Conservation (phyloP, 2,329 filamentous ascomycete species). For the Ceratocystis diversiconidia region DNA sequence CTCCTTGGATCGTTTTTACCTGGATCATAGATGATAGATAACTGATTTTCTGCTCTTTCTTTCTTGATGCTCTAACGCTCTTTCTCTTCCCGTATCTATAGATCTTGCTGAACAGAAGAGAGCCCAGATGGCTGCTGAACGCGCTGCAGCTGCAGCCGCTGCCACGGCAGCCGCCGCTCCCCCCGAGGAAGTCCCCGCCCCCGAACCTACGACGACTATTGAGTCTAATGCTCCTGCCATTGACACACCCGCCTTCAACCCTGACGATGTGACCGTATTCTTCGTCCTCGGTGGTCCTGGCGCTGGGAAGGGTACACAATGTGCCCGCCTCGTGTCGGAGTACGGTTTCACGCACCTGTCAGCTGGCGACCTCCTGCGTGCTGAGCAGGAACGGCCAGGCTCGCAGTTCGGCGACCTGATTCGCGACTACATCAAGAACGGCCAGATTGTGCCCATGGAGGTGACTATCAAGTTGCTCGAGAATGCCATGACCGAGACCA, state of each 20-base stretch:
- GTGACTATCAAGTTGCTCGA: conserved; percentile 87
- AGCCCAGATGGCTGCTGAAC: conserved; percentile 13
- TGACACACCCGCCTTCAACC: conserved; percentile 54
- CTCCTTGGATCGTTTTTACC: neutral
- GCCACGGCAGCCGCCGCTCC: neutral
- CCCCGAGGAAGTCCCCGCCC: conserved; percentile 42
- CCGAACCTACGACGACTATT: conserved; percentile 38
- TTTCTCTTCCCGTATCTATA: neutral
- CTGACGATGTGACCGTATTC: conserved; percentile 70
- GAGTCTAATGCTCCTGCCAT: neutral
- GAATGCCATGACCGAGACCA: conserved; percentile 70
- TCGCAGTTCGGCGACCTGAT: conserved; percentile 88
- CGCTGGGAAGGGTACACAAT: conserved; percentile 93
- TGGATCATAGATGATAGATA: neutral
- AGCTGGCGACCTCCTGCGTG: conserved; percentile 82
- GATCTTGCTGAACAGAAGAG: conserved; percentile 14
- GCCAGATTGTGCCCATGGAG: conserved; percentile 96
- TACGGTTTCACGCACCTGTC: conserved; percentile 89
- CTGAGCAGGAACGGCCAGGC: conserved; percentile 76
- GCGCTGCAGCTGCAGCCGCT: conserved; percentile 10
- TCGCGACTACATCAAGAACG: conserved; percentile 83
- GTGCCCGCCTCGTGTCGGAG: conserved; percentile 69
- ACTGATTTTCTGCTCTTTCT: neutral
- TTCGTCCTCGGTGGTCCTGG: conserved; percentile 95
- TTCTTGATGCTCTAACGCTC: conserved; percentile 22